phyloP scores from a whole-genome alignment of 1,139 yeast genomes.

The Yamadazyma diddensiae region DNA sequence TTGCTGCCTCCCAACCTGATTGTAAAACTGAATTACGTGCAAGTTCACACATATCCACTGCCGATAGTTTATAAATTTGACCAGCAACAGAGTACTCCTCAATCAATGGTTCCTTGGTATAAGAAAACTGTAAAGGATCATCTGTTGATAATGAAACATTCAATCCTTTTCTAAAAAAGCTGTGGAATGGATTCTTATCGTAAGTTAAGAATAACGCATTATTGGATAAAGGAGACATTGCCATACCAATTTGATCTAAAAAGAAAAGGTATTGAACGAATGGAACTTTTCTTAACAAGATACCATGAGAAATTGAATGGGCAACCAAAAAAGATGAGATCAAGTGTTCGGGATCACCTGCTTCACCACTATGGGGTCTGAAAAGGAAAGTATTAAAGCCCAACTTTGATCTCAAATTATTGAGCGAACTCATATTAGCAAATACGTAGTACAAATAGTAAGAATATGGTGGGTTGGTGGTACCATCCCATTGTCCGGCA shows the following conservation, averaged over 20 bases:
- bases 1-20: slow-evolving; percentile 84
- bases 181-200: slow-evolving; percentile 90
- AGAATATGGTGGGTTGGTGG: slow-evolving; percentile 93
- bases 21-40: slow-evolving; percentile 79
- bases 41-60: slow-evolving; percentile 97
- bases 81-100: slow-evolving; percentile 98
- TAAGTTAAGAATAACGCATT: slow-evolving; percentile 93
- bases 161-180: slow-evolving; percentile 87
- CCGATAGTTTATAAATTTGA: slow-evolving; percentile 87
- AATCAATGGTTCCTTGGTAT: slow-evolving; percentile 95
- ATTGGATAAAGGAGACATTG: slow-evolving; percentile 98
- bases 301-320: slow-evolving; percentile 95
- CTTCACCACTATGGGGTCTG: slow-evolving; percentile 98
- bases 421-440: slow-evolving; percentile 81
- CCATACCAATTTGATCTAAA: slow-evolving; percentile 92
- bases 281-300: slow-evolving; percentile 86
- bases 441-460: slow-evolving; percentile 87
- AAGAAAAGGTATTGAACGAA: slow-evolving; percentile 91
- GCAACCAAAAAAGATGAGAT: slow-evolving; percentile 87
- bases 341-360: slow-evolving; percentile 97
- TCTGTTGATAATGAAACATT: slow-evolving; percentile 87
- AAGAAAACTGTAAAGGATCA: slow-evolving; percentile 79
- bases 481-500: slow-evolving; percentile 75
- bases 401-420: slow-evolving; percentile 71
- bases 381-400: slow-evolving; percentile 85